Evolutionary conservation across 1,284 basidiomycete species (phyloP).

Genomic region (Volvariella surrecta): DNA sequence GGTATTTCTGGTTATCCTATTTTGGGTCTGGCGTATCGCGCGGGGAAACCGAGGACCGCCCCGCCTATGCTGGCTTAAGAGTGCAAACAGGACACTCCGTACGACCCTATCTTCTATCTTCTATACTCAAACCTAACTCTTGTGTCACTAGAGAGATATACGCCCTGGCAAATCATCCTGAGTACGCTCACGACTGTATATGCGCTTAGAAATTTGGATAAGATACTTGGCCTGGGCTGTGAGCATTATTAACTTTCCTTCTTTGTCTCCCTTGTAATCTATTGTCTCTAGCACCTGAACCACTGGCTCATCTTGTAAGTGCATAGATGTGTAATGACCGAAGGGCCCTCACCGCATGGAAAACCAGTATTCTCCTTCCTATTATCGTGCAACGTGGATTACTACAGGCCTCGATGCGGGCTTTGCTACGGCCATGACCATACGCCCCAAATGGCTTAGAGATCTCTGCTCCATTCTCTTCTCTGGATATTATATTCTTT

Average conservation of each 20-base stretch:
- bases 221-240: conserved; percentile 80
- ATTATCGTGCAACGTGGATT: conserved; percentile 97
- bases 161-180: conserved; percentile 92
- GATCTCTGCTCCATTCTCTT: conserved; percentile 84
- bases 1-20: conserved; percentile 83
- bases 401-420: conserved; percentile 92
- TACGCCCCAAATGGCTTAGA: conserved; percentile 87
- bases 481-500: conserved; percentile 89
- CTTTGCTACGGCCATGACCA: conserved; percentile 91
- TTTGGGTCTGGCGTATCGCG: conserved; percentile 81
- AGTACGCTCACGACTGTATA: conserved; percentile 83
- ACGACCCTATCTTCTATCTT: conserved; percentile 20
- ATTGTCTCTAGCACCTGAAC: conserved; percentile 73
- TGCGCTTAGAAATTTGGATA: conserved; percentile 81
- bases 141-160: conserved; percentile 59
- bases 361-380: conserved; percentile 79
- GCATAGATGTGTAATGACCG: conserved; percentile 3
- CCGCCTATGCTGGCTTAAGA: conserved; percentile 52
- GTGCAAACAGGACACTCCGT: conserved; percentile 55
- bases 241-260: conserved; percentile 21
- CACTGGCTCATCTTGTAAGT: conserved; percentile 77
- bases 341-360: conserved; percentile 11
- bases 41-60: conserved; percentile 65
- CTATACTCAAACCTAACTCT: conserved; percentile 1
- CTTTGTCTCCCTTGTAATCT: background rate